Evolutionary conservation across 257 asterid species (phyloP), one percentile per base, ranked within the genome.

Genomic region (Solanum bulbocastanum): DNA sequence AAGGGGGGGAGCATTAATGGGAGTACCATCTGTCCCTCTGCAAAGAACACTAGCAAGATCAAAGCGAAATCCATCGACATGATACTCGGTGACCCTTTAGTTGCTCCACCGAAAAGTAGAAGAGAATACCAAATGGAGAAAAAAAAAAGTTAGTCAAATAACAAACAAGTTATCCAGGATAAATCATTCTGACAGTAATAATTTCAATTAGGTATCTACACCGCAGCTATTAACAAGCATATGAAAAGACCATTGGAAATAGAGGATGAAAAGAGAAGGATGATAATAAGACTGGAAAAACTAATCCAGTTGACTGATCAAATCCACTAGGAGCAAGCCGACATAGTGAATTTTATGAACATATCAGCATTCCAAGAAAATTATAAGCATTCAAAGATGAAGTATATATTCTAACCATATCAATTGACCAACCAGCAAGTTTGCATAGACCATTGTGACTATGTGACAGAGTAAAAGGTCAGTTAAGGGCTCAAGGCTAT

Each of bases 1-100:
- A 89, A 97, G 89, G 36, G 98, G 99, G 73, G 99, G 99, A 90
- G 97, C 93, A 90, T 79, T 87, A 85, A 97, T 94, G 71, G 98
- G 99, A 87, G 98, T 92, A 89, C 99, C 99, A 90, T 97, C 98
- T 37, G 94, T 88, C 91, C 99, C 98, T 84, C 99, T 94, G 91
- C 98, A 97, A 87, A 97, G 98, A 92, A 91, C 95, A 78, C 99
- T 96, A 36, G 99, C 96, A 87, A 97, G 97, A 87, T 97, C 99
- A 89, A 97, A 97, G 87, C 99, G 98, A 91, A 97, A 97, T 71
- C 99, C 99, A 90, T 97, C 99, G 90, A 97, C 96, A 60, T 96
- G 99, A 92, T 96, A 97, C 90, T 96, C 98, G 66, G 85, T 83
- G 73, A 96, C 98, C 99, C 99, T 97, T 91, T 92, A 93, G 58